phyloP scores from a whole-genome alignment of 2,329 filamentous ascomycete genomes.

The Sclerotinia spermophila region DNA sequence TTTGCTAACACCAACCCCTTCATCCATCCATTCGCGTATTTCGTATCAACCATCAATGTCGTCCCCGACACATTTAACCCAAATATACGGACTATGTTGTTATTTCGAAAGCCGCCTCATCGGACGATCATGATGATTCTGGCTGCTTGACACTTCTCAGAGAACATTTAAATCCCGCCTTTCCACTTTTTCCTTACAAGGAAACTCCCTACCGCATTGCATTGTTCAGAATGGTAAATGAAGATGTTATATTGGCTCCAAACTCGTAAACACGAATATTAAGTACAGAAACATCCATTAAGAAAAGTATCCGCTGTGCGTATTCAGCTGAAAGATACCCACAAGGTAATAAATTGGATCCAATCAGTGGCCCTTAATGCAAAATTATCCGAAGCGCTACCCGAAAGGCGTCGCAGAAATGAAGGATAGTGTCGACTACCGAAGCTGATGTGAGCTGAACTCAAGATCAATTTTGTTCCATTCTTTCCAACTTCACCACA shows the following conservation, averaged over 20 bases:
- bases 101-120: constrained; percentile 3
- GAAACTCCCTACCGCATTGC: constrained; percentile 13
- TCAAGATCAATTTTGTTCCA: neutral
- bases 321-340: constrained; percentile 19
- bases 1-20: constrained; percentile 9
- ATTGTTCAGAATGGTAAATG: neutral
- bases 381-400: constrained; percentile 20
- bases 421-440: constrained; percentile 18
- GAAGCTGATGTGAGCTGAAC: constrained; percentile 18
- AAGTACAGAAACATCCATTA: constrained; percentile 1
- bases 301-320: constrained; percentile 11
- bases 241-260: neutral
- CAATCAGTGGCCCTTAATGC: constrained; percentile 6
- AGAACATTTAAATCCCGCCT: constrained; percentile 3
- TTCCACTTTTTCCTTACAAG: constrained; percentile 2
- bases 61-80: neutral
- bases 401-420: constrained; percentile 18
- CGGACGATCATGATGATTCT: constrained; percentile 11
- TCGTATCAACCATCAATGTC: neutral
- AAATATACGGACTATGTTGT: neutral
- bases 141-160: neutral
- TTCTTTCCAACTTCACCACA: neutral
- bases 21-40: constrained; percentile 13
- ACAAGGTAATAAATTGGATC: constrained; percentile 3
- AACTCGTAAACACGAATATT: neutral